Evolutionary conservation across 2,329 filamentous ascomycete species (phyloP).

Genomic region (Grosmannia clavigera): DNA sequence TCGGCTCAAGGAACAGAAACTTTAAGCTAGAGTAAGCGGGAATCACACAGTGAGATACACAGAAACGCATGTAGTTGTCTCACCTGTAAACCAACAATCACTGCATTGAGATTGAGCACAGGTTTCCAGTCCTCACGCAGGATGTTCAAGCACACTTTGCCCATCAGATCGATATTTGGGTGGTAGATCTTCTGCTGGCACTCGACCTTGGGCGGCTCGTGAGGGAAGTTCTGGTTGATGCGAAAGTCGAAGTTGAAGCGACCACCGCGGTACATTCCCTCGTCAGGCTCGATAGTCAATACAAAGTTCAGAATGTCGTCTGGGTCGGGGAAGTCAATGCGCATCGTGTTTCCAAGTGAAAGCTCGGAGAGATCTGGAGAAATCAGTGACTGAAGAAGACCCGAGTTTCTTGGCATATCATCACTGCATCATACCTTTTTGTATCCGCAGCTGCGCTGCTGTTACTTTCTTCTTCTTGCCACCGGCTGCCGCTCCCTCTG

Average conservation of each 20-base stretch:
- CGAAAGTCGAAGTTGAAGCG: conserved; percentile 81
- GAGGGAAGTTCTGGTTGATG: conserved; percentile 91
- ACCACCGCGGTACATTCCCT: conserved; percentile 79
- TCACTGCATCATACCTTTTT: conserved; percentile 58
- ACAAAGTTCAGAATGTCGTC: conserved; percentile 80
- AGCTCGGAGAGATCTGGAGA: conserved; percentile 67
- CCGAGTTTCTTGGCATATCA: background rate
- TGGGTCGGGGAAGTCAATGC: conserved; percentile 66
- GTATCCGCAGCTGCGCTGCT: conserved; percentile 84
- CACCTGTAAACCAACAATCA: conserved; percentile 91
- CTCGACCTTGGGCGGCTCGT: conserved; percentile 94
- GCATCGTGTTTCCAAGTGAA: conserved; percentile 67
- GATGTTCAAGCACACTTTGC: conserved; percentile 97
- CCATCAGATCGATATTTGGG: conserved; percentile 94
- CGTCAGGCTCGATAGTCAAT: conserved; percentile 72
- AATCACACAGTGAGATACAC: conserved; percentile 3
- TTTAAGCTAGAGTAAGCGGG: conserved; percentile 21
- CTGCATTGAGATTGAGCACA: conserved; percentile 89
- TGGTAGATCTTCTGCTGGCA: conserved; percentile 99
- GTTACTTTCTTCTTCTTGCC: conserved; percentile 98
- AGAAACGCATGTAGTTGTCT: conserved; percentile 9
- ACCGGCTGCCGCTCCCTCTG: conserved; percentile 50
- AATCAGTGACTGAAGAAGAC: background rate
- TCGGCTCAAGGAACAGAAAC: conserved; percentile 96
- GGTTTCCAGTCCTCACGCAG: conserved; percentile 98